These are phyloP conservation scores for Achaetomium macrosporum DNA, from an alignment of 2,329 filamentous ascomycete genomes.

Conservation along the genomic window DNA sequence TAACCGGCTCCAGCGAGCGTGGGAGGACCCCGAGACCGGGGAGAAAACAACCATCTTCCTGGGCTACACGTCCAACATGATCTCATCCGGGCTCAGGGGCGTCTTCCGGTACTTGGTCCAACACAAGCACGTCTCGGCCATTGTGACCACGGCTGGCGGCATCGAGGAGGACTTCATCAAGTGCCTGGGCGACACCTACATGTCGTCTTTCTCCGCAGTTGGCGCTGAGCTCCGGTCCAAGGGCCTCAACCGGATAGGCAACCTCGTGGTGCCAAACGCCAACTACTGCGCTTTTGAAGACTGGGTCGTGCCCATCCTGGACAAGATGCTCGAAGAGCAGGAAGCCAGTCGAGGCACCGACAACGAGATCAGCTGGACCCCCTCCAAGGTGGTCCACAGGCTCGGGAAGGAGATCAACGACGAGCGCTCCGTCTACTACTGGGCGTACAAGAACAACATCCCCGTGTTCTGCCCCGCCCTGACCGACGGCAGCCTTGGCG, in stretches of 20 bases:
- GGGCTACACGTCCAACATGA: constrained; percentile 95
- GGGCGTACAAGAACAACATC: constrained; percentile 95
- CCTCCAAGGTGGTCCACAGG: constrained; percentile 82
- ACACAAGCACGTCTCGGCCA: constrained; percentile 84
- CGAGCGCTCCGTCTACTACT: constrained; percentile 88
- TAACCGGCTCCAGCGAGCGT: constrained; percentile 53
- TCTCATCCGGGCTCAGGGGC: constrained; percentile 89
- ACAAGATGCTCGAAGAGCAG: constrained; percentile 89
- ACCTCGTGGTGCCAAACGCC: constrained; percentile 89
- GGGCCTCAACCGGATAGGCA: constrained; percentile 93
- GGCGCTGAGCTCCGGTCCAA: constrained; percentile 74
- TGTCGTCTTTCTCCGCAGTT: constrained; percentile 73
- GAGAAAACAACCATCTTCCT: constrained; percentile 89
- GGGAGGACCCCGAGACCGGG: constrained; percentile 72
- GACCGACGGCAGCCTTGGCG: constrained; percentile 89
- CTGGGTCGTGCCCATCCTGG: constrained; percentile 94
- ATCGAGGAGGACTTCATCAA: constrained; percentile 99
- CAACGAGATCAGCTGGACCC: constrained; percentile 80
- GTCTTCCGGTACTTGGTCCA: constrained; percentile 88
- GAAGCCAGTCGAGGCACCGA: constrained; percentile 68
- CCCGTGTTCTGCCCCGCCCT: constrained; percentile 95
- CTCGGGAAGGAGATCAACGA: constrained; percentile 93
- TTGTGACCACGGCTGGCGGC: constrained; percentile 92
- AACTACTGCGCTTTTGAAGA: constrained; percentile 98
- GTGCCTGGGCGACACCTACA: constrained; percentile 88